Percentiles rank a stretch among this genome's conserved stretches.
These are phyloP conservation scores for Aspergillus brasiliensis DNA, from an alignment of 2,329 filamentous ascomycete species.

Conservation along the genomic window DNA sequence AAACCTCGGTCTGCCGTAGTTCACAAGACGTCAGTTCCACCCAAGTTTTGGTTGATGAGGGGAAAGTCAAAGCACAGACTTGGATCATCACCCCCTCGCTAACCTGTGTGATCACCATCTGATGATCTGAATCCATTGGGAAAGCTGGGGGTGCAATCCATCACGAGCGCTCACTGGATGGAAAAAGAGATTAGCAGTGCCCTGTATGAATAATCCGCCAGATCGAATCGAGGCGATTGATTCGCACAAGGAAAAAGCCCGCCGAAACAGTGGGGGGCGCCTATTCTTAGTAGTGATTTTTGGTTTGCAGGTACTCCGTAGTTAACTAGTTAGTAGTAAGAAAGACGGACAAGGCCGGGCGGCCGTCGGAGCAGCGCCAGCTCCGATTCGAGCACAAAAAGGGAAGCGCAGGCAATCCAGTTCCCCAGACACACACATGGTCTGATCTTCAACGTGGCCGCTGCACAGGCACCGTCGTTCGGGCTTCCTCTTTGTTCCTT, in stretches of 20 bases:
- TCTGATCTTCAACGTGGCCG: constrained; percentile 28
- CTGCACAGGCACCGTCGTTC: constrained; percentile 4
- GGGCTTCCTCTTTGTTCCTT: constrained; percentile 5
- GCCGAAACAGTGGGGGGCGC: background rate
- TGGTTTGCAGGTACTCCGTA: background rate
- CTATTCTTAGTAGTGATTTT: background rate
- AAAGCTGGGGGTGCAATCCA: background rate
- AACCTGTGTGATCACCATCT: background rate
- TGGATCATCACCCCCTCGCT: background rate
- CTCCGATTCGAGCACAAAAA: constrained; percentile 20
- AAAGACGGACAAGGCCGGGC: background rate
- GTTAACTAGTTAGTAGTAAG: too few relatives aligned
- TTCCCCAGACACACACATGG: constrained; percentile 26
- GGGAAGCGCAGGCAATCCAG: constrained; percentile 7
- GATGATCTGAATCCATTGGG: background rate
- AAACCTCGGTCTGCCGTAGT: background rate
- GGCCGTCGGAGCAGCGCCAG: background rate
- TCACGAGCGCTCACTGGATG: background rate
- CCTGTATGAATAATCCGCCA: background rate
- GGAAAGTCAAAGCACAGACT: background rate
- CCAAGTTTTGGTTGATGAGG: background rate
- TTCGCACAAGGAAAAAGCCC: background rate
- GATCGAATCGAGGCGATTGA: background rate
- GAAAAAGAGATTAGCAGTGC: background rate
- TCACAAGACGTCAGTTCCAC: constrained; percentile 5